A percentile compares a stretch with the other conserved stretches of the same genome.
phyloP scores from a whole-genome alignment of 2,329 filamentous ascomycete species.

The Colletotrichum echinochloae region DNA sequence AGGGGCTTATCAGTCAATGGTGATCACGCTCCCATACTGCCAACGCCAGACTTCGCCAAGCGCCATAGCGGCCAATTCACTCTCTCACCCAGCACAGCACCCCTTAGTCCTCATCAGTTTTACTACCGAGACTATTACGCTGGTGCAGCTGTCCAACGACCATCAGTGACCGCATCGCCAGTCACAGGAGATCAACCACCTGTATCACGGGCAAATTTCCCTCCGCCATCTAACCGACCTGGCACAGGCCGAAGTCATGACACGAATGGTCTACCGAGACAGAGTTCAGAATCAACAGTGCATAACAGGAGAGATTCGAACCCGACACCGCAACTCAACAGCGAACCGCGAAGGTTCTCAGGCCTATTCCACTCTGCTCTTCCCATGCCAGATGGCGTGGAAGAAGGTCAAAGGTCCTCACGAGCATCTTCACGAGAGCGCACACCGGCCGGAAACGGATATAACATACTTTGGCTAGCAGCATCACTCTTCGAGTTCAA shows the following conservation, averaged over 20 bases:
- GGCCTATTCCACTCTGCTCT: slow-evolving; percentile 89
- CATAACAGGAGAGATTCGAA: slow-evolving; percentile 65
- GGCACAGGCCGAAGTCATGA: slow-evolving; percentile 72
- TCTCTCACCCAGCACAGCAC: slow-evolving; percentile 65
- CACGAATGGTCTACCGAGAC: slow-evolving; percentile 61
- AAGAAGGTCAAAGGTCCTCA: slow-evolving; percentile 65
- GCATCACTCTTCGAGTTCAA: slow-evolving; percentile 98
- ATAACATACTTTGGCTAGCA: slow-evolving; percentile 87
- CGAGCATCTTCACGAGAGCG: slow-evolving; percentile 71
- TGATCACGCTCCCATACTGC: slow-evolving; percentile 72
- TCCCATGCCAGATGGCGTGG: slow-evolving; percentile 77
- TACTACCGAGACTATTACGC: slow-evolving; percentile 68
- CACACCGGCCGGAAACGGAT: slow-evolving; percentile 64
- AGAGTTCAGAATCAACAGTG: slow-evolving; percentile 63
- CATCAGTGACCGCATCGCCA: slow-evolving; percentile 56
- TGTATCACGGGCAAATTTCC: slow-evolving; percentile 54
- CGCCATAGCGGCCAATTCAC: slow-evolving; percentile 76
- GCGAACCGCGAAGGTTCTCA: slow-evolving; percentile 70
- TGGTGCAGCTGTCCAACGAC: slow-evolving; percentile 53
- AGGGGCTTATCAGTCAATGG: slow-evolving; percentile 72
- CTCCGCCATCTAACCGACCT: slow-evolving; percentile 59
- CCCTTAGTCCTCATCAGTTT: slow-evolving; percentile 65
- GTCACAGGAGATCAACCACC: slow-evolving; percentile 65
- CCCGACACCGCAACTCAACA: slow-evolving; percentile 62
- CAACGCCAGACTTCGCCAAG: slow-evolving; percentile 74